A percentile compares a stretch with the other conserved stretches of the same genome.
Evolutionary conservation across 768 basidiomycete genomes (phyloP).

Genomic region (Leccinum boreale): DNA sequence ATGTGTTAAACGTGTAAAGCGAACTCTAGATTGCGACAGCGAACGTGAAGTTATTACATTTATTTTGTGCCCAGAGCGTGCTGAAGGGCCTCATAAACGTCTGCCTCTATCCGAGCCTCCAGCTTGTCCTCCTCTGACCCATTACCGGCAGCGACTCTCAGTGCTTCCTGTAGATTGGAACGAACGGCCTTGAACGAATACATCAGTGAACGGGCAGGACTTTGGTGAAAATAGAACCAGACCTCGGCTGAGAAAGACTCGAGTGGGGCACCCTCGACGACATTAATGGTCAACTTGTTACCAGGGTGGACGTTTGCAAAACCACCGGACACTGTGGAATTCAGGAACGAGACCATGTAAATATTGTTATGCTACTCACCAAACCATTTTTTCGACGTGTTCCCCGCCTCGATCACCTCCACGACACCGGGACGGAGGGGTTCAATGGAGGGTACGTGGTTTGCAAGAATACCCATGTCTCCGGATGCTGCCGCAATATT

Average conservation of each 20-base stretch:
- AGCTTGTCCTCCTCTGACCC: conserved; percentile 92
- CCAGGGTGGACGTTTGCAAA: conserved; percentile 98
- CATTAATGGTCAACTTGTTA: conserved; percentile 95
- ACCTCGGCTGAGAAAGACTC: conserved; percentile 92
- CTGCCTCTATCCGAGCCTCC: conserved; percentile 91
- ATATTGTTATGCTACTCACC: conserved; percentile 50
- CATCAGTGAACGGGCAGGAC: conserved; percentile 1
- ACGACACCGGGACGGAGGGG: conserved; percentile 91
- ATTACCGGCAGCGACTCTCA: conserved; percentile 73
- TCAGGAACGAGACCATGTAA: conserved; percentile 2
- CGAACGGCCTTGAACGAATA: conserved; percentile 72
- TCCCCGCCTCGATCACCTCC: conserved; percentile 84
- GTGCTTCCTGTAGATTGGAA: conserved; percentile 83
- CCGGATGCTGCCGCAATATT: conserved; percentile 92
- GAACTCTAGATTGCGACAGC: conserved; percentile 14
- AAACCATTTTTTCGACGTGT: conserved; percentile 91
- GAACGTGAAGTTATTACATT: conserved; percentile 7
- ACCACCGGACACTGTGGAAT: conserved; percentile 80
- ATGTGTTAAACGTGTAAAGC: neutral
- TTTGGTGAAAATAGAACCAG: conserved; percentile 19
- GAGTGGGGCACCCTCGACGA: conserved; percentile 91
- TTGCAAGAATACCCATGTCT: conserved; percentile 99
- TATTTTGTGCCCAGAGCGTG: conserved; percentile 64
- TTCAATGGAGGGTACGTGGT: conserved; percentile 98
- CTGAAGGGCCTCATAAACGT: conserved; percentile 95